Base-by-base conservation (phyloP, 73 alveolate species). In the Paraurostyla sp. region DNA sequence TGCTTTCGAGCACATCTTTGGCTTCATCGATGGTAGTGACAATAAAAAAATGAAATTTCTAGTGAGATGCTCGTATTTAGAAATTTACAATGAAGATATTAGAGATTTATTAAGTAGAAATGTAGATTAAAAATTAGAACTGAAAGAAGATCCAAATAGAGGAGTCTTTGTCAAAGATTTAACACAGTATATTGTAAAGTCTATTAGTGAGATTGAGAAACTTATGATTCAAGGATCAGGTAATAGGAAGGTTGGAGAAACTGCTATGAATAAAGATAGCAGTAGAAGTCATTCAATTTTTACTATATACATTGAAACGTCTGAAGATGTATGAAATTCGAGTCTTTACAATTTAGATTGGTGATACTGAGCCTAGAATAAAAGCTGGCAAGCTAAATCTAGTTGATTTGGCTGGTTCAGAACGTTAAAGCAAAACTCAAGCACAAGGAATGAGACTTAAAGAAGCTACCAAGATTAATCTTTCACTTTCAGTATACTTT, bases 71-170 rank as follows among this genome's bases (percentile, higher is more conserved):
- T 94, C 99, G 36, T 98, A 92, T 92, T 90, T 95, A n/a, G 99
- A 98, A 81, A 97, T 98, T 49, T 98, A 98, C 89, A 97, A 97
- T 82, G 99, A 98, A 95, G 98, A 98, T 80, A 97, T 98, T 45
- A 73, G 98, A 36, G 99, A 98, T 87, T 63, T 97, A 57, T 93
- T 98, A 20, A 92, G 88, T 23, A 85, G 76, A 25, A 95, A 91
- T 58, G 94, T 83, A 20, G 85, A 88, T 29, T 65, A 73, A 23
- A 96, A 96, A 63, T 94, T 95, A 58, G 97, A 97, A 43, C 92
- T 98, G 33, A 96, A 96, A 85, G 99, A 97, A 86, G 97, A 94
- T 41, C 97, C 98, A 36, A 94, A 95, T 48, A 97, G 90, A 83
- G 99, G 99, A 25, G 97, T 95, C 43, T 97, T 93, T 93, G 95